Evolutionary conservation across 116 monocot species (phyloP).

Genomic region (Posidonia oceanica): DNA sequence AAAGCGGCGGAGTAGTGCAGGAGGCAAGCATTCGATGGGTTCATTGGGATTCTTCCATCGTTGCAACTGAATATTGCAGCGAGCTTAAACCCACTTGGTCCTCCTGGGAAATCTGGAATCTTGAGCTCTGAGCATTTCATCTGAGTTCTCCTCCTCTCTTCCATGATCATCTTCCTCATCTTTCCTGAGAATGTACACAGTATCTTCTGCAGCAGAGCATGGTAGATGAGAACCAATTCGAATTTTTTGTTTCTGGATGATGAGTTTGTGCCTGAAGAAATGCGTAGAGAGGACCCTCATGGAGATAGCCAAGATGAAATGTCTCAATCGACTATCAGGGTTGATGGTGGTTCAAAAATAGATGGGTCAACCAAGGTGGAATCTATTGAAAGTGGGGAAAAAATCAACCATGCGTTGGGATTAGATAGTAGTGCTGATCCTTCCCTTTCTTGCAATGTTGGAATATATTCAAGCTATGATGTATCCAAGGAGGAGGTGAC

Average conservation of each 20-base stretch:
- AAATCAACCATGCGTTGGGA: constrained; percentile 40
- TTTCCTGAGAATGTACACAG: constrained; percentile 55
- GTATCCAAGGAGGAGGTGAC: too few species aligned
- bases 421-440: constrained; percentile 54
- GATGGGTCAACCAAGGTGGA: too few species aligned
- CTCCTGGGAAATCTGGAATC: constrained; percentile 65
- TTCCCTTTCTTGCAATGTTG: constrained; percentile 93
- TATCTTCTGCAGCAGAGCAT: constrained; percentile 22
- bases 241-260: too few species aligned
- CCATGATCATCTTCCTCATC: constrained; percentile 36
- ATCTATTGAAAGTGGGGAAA: constrained; percentile 84
- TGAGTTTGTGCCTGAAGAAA: too few species aligned
- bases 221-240: too few species aligned
- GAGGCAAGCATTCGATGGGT: constrained; percentile 27
- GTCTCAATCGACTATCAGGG: too few species aligned
- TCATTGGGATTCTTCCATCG: constrained; percentile 30
- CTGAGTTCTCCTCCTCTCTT: neutral
- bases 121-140: constrained; percentile 29
- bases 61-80: constrained; percentile 54
- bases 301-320: too few species aligned
- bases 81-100: constrained; percentile 62
- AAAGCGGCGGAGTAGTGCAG: constrained; percentile 34
- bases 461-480: too few species aligned
- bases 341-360: too few species aligned
- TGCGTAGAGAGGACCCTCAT: too few species aligned